Evolutionary conservation across 805 yeast genomes (phyloP).

Genomic region (Pichia insulana): DNA sequence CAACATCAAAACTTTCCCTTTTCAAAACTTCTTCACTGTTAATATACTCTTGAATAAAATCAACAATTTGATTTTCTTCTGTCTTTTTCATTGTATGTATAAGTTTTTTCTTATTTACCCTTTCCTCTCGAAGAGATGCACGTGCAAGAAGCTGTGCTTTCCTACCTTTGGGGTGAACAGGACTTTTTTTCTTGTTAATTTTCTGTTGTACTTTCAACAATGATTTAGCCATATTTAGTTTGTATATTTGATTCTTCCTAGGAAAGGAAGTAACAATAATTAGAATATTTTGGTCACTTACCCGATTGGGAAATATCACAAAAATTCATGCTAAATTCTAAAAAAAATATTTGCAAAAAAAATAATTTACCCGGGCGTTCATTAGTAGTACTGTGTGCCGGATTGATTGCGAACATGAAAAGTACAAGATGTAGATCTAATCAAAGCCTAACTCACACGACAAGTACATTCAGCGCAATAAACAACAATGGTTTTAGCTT

Average conservation of each 20-base stretch:
- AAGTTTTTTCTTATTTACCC: conserved; percentile 51
- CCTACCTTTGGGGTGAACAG: conserved; percentile 80
- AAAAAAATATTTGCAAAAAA: background rate
- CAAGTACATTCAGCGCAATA: background rate
- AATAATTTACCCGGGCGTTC: background rate
- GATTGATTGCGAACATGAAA: background rate
- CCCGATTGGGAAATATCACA: too few relatives aligned
- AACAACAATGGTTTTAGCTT: conserved; percentile 19
- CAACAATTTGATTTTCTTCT: conserved; percentile 48
- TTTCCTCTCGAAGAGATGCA: conserved; percentile 79
- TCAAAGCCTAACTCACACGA: background rate
- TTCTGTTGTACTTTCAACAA: conserved; percentile 57
- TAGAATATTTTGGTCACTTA: too few relatives aligned
- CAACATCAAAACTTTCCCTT: conserved; percentile 38
- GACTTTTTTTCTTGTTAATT: conserved; percentile 44
- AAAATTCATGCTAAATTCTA: background rate
- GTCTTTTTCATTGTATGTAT: conserved; percentile 50
- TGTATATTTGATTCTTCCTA: conserved; percentile 45
- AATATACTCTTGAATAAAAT: conserved; percentile 54
- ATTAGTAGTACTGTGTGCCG: too few relatives aligned
- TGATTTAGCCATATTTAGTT: conserved; percentile 58
- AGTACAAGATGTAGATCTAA: background rate
- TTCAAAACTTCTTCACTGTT: conserved; percentile 25
- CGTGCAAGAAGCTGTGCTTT: conserved; percentile 76
- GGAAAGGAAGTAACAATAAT: background rate